Percentiles rank a stretch among this genome's conserved stretches.
phyloP scores from a whole-genome alignment of 192 early-diverging fungal species.

The Umbelopsis vinacea region DNA sequence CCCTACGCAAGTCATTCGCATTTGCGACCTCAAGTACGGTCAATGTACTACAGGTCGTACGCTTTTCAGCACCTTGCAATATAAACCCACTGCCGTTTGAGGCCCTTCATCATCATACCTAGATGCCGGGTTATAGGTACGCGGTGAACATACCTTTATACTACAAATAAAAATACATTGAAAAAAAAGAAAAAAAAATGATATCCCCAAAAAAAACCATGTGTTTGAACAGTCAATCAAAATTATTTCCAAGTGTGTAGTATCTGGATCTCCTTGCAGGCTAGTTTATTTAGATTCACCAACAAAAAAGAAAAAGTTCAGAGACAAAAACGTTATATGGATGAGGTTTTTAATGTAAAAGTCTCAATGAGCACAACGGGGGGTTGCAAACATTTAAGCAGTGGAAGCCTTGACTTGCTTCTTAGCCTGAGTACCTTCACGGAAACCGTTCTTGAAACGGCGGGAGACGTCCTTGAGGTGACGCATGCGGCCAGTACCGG shows the following conservation, averaged over 20 bases:
- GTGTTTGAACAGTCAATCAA: too few relatives aligned
- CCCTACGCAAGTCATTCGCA: slow-evolving; percentile 21
- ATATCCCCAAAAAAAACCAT: too few relatives aligned
- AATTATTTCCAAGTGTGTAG: too few relatives aligned
- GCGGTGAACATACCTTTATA: slow-evolving; percentile 14
- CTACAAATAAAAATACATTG: neutral
- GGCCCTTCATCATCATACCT: slow-evolving; percentile 24
- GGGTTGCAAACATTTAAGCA: slow-evolving; percentile 9
- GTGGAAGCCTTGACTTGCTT: slow-evolving; percentile 20
- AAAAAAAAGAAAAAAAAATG: too few relatives aligned
- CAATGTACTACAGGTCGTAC: neutral
- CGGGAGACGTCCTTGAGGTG: slow-evolving; percentile 92
- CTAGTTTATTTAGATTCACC: slow-evolving; percentile 17
- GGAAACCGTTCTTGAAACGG: slow-evolving; percentile 99
- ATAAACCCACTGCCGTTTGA: slow-evolving; percentile 22
- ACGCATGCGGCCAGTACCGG: slow-evolving; percentile 97
- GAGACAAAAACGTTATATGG: neutral
- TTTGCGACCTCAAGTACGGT: neutral
- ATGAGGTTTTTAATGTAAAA: neutral
- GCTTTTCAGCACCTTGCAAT: slow-evolving; percentile 14
- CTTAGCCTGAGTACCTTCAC: slow-evolving; percentile 63
- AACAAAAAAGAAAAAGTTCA: slow-evolving; percentile 19
- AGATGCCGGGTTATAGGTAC: slow-evolving; percentile 25
- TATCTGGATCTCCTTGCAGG: neutral
- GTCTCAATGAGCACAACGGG: neutral